Evolutionary conservation across 1,284 basidiomycete genomes (phyloP), one percentile per base, ranked within the genome.

Genomic region (Wolfiporia cocos): DNA sequence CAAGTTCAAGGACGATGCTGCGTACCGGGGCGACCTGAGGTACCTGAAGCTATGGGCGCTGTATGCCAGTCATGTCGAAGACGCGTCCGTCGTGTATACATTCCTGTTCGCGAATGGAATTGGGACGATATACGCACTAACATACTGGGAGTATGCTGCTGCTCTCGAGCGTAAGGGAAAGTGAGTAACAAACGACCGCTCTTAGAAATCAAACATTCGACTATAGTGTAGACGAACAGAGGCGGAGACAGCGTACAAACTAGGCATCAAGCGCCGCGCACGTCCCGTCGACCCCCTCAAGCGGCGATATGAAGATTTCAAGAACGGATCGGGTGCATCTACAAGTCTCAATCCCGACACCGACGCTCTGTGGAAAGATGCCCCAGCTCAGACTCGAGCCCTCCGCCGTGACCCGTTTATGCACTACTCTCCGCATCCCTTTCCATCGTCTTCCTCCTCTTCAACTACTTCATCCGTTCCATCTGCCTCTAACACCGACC

Each of bases 21-120:
- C 81, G 21, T 98, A 95, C 66, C 80, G 80, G 55, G 81, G 84
- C 49, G 94, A 98, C 67, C 65, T 88, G 41, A 76, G 94, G 30
- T 96, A 97, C 63, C 73, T 97, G 37, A 88, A 57, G 51, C 69
- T 97, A 19, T 99, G 95, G 95, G 71, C 89, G 29, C 74, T 92
- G 42, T 97, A 96, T 61, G 84, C 88, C 12, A 80, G 77, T 54
- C 84, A 84, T 52, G 85, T 91, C 33, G 81, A 82, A 59, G 74
- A 70, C 56, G 76, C 78, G 40, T 71, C 70, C 7, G 73, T 86
- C 53, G 81, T 94, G 48, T 93, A 87, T 67, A 70, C 78, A 43
- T 95, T 90, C 63, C 65, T 97, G 48, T 74, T 95, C 44, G 79
- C 81, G 0, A 90, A 92, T 49, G 84, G 91, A 44, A 86, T 98